These are phyloP conservation scores for Calonectria pseudoreteaudii DNA, from an alignment of 2,329 filamentous ascomycete genomes.

Conservation along the genomic window DNA sequence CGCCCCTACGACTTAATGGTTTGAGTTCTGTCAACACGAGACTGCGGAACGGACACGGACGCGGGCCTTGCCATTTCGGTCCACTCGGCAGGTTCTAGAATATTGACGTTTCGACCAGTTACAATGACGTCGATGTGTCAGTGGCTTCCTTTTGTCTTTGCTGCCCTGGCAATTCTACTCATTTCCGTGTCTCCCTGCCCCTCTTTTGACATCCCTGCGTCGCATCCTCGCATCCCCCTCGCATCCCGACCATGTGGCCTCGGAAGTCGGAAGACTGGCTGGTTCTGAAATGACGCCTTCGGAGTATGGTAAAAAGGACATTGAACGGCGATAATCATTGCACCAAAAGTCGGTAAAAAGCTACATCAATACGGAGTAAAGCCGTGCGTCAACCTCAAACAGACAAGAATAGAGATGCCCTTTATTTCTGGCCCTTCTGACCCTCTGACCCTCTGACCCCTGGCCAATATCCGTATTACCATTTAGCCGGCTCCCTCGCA, in stretches of 20 bases:
- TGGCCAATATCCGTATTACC: background rate
- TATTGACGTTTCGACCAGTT: background rate
- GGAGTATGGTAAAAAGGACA: too few relatives aligned
- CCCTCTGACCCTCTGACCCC: background rate
- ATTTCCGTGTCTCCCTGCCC: background rate
- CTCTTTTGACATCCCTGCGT: background rate
- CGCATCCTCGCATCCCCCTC: too few relatives aligned
- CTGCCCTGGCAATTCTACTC: background rate
- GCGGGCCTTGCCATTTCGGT: background rate
- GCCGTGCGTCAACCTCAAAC: background rate
- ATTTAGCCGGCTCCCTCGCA: background rate
- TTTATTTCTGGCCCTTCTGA: background rate
- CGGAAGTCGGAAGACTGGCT: background rate
- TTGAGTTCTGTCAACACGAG: background rate
- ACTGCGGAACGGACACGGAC: background rate
- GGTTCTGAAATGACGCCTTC: too few relatives aligned
- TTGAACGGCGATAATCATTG: background rate
- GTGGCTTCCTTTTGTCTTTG: background rate
- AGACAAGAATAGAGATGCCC: background rate
- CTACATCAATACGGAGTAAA: too few relatives aligned
- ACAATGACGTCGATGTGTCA: background rate
- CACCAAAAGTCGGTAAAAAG: background rate
- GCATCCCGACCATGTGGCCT: background rate
- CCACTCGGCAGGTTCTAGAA: background rate
- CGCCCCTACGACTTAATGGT: too few relatives aligned